Evolutionary conservation across 345 rosid genomes (phyloP).

Genomic region (Excoecaria cochinchinensis): DNA sequence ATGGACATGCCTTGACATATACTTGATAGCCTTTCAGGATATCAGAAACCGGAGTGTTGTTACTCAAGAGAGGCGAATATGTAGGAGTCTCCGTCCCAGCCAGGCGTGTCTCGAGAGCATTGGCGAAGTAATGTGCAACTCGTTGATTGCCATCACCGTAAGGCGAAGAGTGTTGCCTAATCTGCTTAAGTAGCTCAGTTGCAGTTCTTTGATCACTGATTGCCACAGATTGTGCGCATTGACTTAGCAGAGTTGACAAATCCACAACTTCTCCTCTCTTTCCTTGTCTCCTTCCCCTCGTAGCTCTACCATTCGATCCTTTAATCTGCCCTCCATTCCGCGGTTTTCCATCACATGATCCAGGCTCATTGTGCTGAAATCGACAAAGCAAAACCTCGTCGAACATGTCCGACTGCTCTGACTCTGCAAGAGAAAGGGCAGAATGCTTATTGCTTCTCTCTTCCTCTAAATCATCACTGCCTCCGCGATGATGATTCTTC

Average conservation of each 20-base stretch:
- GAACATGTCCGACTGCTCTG: constrained; percentile 45
- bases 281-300: constrained; percentile 26
- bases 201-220: constrained; percentile 57
- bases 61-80: constrained; percentile 18
- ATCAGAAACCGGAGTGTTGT: constrained; percentile 46
- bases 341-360: neutral
- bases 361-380: constrained; percentile 17
- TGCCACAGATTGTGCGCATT: constrained; percentile 70
- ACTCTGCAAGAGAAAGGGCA: constrained; percentile 42
- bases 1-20: constrained; percentile 54
- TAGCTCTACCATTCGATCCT: constrained; percentile 24
- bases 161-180: constrained; percentile 57
- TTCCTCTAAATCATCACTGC: constrained; percentile 30
- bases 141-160: constrained; percentile 64
- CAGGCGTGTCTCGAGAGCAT: constrained; percentile 66
- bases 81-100: constrained; percentile 42
- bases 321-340: constrained; percentile 18
- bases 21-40: constrained; percentile 53
- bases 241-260: constrained; percentile 46
- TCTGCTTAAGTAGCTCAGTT: constrained; percentile 53
- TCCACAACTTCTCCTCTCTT: constrained; percentile 45
- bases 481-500: constrained; percentile 39
- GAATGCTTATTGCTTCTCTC: constrained; percentile 50
- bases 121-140: constrained; percentile 57
- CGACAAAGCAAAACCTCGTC: constrained; percentile 43